phyloP scores from a whole-genome alignment of 495 filamentous ascomycete genomes.

The Podospora fimiseda region DNA sequence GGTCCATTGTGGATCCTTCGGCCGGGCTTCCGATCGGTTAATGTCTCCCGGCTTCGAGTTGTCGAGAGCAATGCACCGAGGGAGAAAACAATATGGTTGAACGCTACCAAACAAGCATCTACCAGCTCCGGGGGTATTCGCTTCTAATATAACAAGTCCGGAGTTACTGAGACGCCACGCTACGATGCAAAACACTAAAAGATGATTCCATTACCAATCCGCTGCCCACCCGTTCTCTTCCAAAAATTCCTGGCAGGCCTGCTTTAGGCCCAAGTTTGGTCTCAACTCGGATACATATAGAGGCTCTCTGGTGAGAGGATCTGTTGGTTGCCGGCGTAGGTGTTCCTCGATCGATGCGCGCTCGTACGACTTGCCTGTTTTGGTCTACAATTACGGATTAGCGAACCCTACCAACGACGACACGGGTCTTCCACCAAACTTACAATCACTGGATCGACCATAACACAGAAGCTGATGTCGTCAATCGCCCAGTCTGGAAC shows the following conservation, averaged over 20 bases:
- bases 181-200: too few species aligned
- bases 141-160: too few species aligned
- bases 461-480: conserved; percentile 82
- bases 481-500: conserved; percentile 87
- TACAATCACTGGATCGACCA: conserved; percentile 86
- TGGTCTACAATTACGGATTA: conserved; percentile 48
- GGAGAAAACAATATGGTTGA: too few species aligned
- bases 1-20: too few species aligned
- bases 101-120: too few species aligned
- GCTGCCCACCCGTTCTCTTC: conserved; percentile 88
- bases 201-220: conserved; percentile 67
- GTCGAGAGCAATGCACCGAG: too few species aligned
- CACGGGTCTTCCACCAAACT: conserved; percentile 18
- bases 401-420: background rate
- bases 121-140: too few species aligned
- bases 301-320: conserved; percentile 77
- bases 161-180: too few species aligned
- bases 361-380: conserved; percentile 84
- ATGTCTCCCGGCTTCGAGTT: too few species aligned
- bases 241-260: conserved; percentile 79
- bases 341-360: conserved; percentile 82
- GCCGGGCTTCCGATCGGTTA: too few species aligned
- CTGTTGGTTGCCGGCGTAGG: conserved; percentile 62
- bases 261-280: conserved; percentile 75
- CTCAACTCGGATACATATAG: conserved; percentile 66